Base-by-base conservation (phyloP, 306 rosid genomes). In the Pyrus pyrifolia region DNA sequence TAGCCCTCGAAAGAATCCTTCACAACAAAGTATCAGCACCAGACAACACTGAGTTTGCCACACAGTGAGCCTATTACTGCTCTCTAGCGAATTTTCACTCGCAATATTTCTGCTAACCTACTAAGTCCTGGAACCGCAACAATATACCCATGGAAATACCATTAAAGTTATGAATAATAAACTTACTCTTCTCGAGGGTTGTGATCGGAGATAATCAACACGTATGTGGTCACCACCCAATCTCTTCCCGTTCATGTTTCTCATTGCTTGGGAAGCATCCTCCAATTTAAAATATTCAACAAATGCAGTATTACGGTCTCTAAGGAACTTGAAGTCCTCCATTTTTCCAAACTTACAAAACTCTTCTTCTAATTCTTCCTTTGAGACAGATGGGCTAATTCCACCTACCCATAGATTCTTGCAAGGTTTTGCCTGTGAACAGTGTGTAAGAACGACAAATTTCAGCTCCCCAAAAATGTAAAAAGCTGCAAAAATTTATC, bases 401-500 rank as follows among this genome's bases (percentile, higher is more conserved):
- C 98, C 99, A 85, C 98, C 99, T 44, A 96, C 94, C 99, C 99
- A 96, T 59, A 96, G 90, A 66, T 86, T 89, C 83, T 88, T 89
- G 76, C 86, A 89, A 70, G 98, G 89, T 85, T 87, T 96, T 69
- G 98, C 98, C 99, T 95, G 90, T 71, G 80, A 89, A 78, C 14
- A 82, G 29, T 71, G 72, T 59, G 72, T 70, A 74, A 44, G 29
- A 79, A 75, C 74, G 38, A 21, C 27, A 66, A 75, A 57, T 40
- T 64, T 60, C 23, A 68, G 38, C 40, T 29, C 30, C 51, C 68
- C 21, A 71, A 8, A 29, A 45, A 33, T 44, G 46, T n/a, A 15
- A 30, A 35, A 14, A 45, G 2, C 52, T 4, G 13, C 6, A 21
- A 51, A 52, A 49, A 33, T 15, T 22, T 58, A 71, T 11, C 2